phyloP scores from a whole-genome alignment of 345 rosid genomes.

The Erysimum cheiranthoides region DNA sequence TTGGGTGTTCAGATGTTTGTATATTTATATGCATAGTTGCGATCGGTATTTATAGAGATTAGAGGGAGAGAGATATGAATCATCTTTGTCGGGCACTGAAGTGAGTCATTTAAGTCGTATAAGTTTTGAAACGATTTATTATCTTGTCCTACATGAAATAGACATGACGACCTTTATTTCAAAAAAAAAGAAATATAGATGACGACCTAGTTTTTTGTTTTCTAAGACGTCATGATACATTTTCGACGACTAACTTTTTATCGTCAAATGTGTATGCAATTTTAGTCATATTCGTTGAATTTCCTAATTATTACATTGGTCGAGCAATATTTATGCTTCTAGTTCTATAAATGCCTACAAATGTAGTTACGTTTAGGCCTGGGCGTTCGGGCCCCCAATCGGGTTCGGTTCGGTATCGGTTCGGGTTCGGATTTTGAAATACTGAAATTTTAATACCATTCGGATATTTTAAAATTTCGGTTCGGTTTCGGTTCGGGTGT shows the following conservation, averaged over 20 bases:
- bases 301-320: slow-evolving; percentile 3
- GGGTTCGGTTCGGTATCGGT: too few species aligned
- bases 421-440: too few species aligned
- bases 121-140: not conserved
- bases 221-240: slow-evolving; percentile 18
- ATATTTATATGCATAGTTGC: slow-evolving; percentile 2
- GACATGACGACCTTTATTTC: slow-evolving; percentile 35
- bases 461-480: too few species aligned
- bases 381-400: too few species aligned
- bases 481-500: too few species aligned
- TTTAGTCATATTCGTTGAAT: slow-evolving; percentile 21
- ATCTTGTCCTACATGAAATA: slow-evolving; percentile 31
- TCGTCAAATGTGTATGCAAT: not conserved
- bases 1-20: slow-evolving; percentile 21
- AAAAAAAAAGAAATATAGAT: too few species aligned
- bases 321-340: not conserved
- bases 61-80: not conserved
- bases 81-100: slow-evolving; percentile 25
- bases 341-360: slow-evolving; percentile 33
- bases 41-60: slow-evolving; percentile 14
- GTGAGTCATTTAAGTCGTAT: slow-evolving; percentile 1
- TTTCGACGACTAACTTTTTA: not conserved
- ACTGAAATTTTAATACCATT: too few species aligned
- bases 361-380: not conserved
- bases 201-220: slow-evolving; percentile 16